Conservation (phyloP, 495 filamentous ascomycete species). For the Penicillium lividum region DNA sequence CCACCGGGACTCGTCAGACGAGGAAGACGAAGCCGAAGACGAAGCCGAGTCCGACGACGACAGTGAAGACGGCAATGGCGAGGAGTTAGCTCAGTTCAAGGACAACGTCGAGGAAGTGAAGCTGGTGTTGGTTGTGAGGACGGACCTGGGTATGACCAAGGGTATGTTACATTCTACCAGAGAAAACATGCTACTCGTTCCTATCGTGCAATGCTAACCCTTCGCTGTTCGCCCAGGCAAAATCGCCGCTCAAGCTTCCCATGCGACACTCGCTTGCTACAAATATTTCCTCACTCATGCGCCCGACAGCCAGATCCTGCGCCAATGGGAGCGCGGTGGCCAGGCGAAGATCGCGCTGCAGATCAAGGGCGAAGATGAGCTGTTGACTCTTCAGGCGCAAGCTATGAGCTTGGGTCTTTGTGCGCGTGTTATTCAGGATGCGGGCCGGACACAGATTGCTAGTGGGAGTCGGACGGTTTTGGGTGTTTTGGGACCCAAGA, state of each 20-base stretch:
- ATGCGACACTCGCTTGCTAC: conserved; percentile 96
- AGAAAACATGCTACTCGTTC: conserved; percentile 3
- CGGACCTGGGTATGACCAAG: conserved; percentile 95
- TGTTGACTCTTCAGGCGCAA: conserved; percentile 72
- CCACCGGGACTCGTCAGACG: conserved; percentile 48
- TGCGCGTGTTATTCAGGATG: conserved; percentile 86
- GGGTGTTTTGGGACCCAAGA: conserved; percentile 86
- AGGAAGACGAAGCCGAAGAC: conserved; percentile 28
- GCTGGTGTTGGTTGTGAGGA: conserved; percentile 86
- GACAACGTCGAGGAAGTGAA: conserved; percentile 81
- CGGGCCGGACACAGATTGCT: conserved; percentile 97
- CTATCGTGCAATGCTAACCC: conserved; percentile 3
- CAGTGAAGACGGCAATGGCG: conserved; percentile 38
- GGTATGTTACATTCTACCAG: conserved; percentile 51
- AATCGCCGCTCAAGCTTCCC: conserved; percentile 94
- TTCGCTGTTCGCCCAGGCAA: conserved; percentile 61
- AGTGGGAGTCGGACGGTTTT: conserved; percentile 87
- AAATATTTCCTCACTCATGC: conserved; percentile 68
- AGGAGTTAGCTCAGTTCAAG: conserved; percentile 47
- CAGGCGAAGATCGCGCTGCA: conserved; percentile 94
- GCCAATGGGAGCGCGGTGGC: conserved; percentile 78
- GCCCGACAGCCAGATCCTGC: conserved; percentile 63
- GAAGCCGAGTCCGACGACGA: conserved; percentile 30
- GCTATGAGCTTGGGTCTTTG: conserved; percentile 83
- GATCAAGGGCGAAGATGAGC: conserved; percentile 76